phyloP scores from a whole-genome alignment of 495 filamentous ascomycete genomes.

The Aspergillus asperescens region DNA sequence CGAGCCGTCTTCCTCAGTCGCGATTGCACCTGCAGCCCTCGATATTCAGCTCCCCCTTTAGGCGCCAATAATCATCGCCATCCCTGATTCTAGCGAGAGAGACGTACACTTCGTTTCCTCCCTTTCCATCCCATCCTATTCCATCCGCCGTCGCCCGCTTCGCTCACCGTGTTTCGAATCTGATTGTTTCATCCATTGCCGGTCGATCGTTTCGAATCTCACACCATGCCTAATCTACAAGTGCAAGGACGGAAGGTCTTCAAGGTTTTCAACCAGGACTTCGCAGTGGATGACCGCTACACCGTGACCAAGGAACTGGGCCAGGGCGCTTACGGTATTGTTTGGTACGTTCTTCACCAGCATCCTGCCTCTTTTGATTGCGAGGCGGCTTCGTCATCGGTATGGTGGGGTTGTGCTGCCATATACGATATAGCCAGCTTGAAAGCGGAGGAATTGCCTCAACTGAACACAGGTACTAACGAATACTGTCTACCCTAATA shows the following conservation, averaged over 20 bases:
- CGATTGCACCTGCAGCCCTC: constrained; percentile 1
- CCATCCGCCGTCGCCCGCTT: neutral
- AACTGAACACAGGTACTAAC: neutral
- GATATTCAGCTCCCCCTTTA: constrained; percentile 8
- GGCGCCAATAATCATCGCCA: constrained; percentile 6
- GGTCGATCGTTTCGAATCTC: constrained; percentile 13
- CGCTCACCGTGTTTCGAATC: neutral
- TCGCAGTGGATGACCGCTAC: constrained; percentile 96
- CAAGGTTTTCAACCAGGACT: constrained; percentile 99
- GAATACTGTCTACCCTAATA: constrained; percentile 24
- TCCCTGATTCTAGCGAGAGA: constrained; percentile 1
- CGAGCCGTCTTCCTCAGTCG: neutral
- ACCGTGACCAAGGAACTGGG: constrained; percentile 98
- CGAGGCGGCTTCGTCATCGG: neutral
- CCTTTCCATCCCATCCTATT: neutral
- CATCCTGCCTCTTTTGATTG: neutral
- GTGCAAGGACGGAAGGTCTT: constrained; percentile 90
- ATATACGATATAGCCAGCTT: neutral
- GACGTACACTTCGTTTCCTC: neutral
- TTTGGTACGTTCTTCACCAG: constrained; percentile 63
- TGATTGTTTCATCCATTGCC: constrained; percentile 1
- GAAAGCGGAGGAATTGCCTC: neutral
- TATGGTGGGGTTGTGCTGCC: constrained; percentile 1
- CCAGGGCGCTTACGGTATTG: constrained; percentile 96
- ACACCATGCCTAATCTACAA: constrained; percentile 66